Base-by-base conservation (phyloP, 768 basidiomycete genomes). In the Macrolepiota fuliginosa region DNA sequence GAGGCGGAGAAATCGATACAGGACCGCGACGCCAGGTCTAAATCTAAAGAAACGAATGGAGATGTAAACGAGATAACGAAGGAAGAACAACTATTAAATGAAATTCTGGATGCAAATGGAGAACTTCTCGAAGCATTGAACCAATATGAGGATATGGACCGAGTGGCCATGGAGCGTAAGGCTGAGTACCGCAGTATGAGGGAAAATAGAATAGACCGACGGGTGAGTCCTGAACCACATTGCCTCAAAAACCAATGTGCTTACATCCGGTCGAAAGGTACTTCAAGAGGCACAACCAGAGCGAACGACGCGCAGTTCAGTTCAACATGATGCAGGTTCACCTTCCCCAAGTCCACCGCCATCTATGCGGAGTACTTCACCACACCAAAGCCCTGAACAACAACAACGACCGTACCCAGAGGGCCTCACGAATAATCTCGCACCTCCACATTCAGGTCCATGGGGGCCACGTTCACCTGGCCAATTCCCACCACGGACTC, bases 111-210 rank as follows among this genome's bases (percentile, higher is more conserved):
- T 19, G 89, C 93, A 4, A 89, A 95, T 69, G 87, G 80, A 56
- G 86, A 86, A 49, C 79, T 96, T 25, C 63, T 87, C 2, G 86
- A 84, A 39, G 89, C 86, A 1, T 70, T 95, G 61, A 77, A 81
- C 54, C 84, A 91, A 68, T 88, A 94, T 66, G 89, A 94, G 11
- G 93, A 96, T 67, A 76, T 94, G 37, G 81, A 88, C 64, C 79
- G 87, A 22, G 79, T 93, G 17, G 91, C 82, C 13, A 70, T 80
- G 37, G 87, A 91, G 71, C 76, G 84, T 22, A 80, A 83, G 65
- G 82, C 83, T 1, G 82, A 91, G 66, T 87, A 92, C 66, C 76
- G 85, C 62, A 94, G 92, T 69, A 80, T 79, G 68, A 85, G 80
- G 64, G 90, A 94, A 45, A 79, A 77, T 2, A 81, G 81, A 64